Conservation (phyloP, 306 rosid genomes). For the Vigna angularis region DNA sequence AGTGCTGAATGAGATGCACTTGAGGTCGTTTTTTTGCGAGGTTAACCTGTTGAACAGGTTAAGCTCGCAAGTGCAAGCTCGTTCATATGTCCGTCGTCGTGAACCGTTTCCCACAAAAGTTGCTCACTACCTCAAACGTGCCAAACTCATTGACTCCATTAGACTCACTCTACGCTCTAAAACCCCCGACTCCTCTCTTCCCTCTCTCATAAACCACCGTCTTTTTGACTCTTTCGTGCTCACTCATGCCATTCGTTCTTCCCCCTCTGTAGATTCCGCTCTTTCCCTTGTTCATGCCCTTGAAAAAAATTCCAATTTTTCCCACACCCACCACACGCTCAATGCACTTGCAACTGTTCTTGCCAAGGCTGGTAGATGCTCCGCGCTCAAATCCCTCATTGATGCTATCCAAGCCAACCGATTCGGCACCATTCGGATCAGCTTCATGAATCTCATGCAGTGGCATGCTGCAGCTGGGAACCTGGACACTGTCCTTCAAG, state of each 20-base stretch:
- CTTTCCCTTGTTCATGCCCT: conserved; percentile 55
- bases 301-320: conserved; percentile 49
- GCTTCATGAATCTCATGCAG: conserved; percentile 71
- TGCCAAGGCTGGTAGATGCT: conserved; percentile 58
- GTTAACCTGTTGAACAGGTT: conserved; percentile 38
- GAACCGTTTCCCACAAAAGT: conserved; percentile 74
- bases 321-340: conserved; percentile 70
- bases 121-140: conserved; percentile 77
- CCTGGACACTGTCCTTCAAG: conserved; percentile 62
- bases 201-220: conserved; percentile 52
- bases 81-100: conserved; percentile 54
- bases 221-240: conserved; percentile 70
- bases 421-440: conserved; percentile 54
- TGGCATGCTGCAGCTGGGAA: conserved; percentile 72
- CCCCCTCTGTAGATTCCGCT: conserved; percentile 78
- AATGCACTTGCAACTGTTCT: conserved; percentile 78
- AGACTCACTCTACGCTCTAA: conserved; percentile 68
- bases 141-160: conserved; percentile 76
- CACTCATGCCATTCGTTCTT: conserved; percentile 75
- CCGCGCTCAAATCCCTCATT: conserved; percentile 64
- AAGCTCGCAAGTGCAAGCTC: conserved; percentile 49
- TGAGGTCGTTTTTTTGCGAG: conserved; percentile 38
- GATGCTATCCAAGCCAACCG: conserved; percentile 53
- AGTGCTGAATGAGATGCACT: conserved; percentile 44
- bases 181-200: conserved; percentile 58